phyloP scores from a whole-genome alignment of 2,329 filamentous ascomycete species.

The Thelonectria rubi region DNA sequence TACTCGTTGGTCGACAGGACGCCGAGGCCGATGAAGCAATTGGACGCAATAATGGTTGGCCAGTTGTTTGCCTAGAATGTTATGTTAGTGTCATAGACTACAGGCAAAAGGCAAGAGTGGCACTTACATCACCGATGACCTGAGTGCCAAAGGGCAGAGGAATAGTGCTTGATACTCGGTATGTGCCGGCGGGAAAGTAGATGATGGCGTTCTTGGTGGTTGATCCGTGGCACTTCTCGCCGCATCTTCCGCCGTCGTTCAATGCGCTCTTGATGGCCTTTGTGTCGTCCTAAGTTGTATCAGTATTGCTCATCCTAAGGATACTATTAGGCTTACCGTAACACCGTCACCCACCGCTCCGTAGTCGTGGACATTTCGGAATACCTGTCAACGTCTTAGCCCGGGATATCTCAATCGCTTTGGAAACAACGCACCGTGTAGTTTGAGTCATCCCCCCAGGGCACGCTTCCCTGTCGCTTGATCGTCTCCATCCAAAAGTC shows the following conservation, averaged over 20 bases:
- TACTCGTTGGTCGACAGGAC: constrained; percentile 50
- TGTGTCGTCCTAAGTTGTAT: constrained; percentile 55
- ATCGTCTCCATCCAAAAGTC: constrained; percentile 38
- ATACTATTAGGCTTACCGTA: background rate
- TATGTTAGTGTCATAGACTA: background rate
- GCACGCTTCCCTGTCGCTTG: constrained; percentile 30
- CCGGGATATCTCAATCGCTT: background rate
- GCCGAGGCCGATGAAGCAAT: constrained; percentile 63
- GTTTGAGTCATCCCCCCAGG: constrained; percentile 37
- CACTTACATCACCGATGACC: constrained; percentile 53
- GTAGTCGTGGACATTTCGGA: constrained; percentile 53
- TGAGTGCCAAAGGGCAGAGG: constrained; percentile 71
- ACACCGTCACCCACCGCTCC: constrained; percentile 43
- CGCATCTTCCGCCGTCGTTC: constrained; percentile 49
- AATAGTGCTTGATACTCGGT: constrained; percentile 64
- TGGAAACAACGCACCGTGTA: constrained; percentile 13
- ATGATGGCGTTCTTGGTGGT: constrained; percentile 38
- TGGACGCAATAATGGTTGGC: constrained; percentile 61
- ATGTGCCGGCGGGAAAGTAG: constrained; percentile 58
- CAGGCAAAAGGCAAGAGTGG: background rate
- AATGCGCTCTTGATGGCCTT: constrained; percentile 61
- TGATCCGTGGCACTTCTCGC: constrained; percentile 44
- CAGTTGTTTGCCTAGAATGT: constrained; percentile 39
- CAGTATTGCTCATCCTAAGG: background rate
- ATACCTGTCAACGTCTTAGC: constrained; percentile 13